A percentile compares a stretch with the other conserved stretches of the same genome.
Conservation (phyloP, 139 green algal species). For the Chlamydomonas incerta region DNA sequence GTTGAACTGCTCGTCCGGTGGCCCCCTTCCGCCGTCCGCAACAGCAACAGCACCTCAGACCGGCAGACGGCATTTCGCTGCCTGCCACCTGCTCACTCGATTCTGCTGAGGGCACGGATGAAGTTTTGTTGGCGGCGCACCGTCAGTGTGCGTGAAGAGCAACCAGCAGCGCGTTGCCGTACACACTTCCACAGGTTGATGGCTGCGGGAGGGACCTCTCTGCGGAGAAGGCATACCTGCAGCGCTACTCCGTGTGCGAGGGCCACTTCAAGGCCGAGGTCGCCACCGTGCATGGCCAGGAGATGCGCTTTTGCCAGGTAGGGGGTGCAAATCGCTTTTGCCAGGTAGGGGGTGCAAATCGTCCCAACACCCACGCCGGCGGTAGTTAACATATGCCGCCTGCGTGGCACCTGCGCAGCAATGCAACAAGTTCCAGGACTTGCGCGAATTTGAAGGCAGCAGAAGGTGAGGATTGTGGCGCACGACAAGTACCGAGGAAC, state of each 20-base stretch:
- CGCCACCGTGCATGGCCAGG: not conserved
- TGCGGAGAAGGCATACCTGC: constrained; percentile 32
- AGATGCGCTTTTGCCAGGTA: constrained; percentile 21
- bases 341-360: no score
- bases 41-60: no score
- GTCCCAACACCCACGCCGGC: no score
- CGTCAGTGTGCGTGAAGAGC: no score
- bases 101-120: no score
- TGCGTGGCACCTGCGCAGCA: no score
- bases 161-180: not conserved
- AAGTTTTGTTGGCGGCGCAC: not conserved
- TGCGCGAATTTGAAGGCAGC: constrained; percentile 27
- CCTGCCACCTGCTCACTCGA: no score
- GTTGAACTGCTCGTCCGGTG: no score
- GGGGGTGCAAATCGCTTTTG: constrained; percentile 24
- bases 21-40: no score
- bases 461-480: constrained; percentile 27
- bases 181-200: constrained; percentile 27
- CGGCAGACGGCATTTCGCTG: no score
- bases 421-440: constrained; percentile 45
- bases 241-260: constrained; percentile 43
- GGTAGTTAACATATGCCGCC: no score
- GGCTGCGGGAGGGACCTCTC: constrained; percentile 7
- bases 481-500: no score
- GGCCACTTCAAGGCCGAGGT: constrained; percentile 21